A percentile compares a stretch with the other conserved stretches of the same genome.
Evolutionary conservation across 2,329 filamentous ascomycete genomes (phyloP).

Genomic region (Xylogone sp.): DNA sequence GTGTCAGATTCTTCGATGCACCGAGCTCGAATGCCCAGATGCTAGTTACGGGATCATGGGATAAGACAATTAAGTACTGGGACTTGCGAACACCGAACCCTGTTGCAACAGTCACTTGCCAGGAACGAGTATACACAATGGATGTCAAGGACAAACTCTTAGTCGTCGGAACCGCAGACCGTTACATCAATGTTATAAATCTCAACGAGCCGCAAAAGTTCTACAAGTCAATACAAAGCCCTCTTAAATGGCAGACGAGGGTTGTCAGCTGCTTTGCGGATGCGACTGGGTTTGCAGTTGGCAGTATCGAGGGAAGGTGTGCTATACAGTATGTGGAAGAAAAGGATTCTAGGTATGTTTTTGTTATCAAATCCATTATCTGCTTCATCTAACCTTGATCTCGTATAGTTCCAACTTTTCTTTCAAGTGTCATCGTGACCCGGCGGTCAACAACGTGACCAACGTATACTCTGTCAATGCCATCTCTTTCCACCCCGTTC

Average conservation of each 20-base stretch:
- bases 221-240: slow-evolving; percentile 95
- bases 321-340: slow-evolving; percentile 98
- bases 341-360: slow-evolving; percentile 70
- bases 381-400: slow-evolving; percentile 8
- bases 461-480: slow-evolving; percentile 95
- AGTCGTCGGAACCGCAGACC: slow-evolving; percentile 88
- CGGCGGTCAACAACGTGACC: slow-evolving; percentile 68
- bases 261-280: slow-evolving; percentile 95
- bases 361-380: neutral
- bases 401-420: slow-evolving; percentile 90
- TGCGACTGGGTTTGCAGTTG: slow-evolving; percentile 86
- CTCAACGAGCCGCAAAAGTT: slow-evolving; percentile 83
- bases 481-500: slow-evolving; percentile 94
- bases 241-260: slow-evolving; percentile 96
- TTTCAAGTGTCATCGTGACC: slow-evolving; percentile 96
- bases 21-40: slow-evolving; percentile 63
- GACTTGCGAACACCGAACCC: slow-evolving; percentile 67
- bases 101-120: slow-evolving; percentile 61
- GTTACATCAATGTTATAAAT: slow-evolving; percentile 94
- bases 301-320: slow-evolving; percentile 93
- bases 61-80: slow-evolving; percentile 90
- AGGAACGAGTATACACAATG: slow-evolving; percentile 86
- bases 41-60: slow-evolving; percentile 89
- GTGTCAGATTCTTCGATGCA: slow-evolving; percentile 72
- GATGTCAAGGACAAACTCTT: slow-evolving; percentile 85